Base-by-base conservation (phyloP, 192 early-diverging fungal genomes). In the Coemansia erecta region DNA sequence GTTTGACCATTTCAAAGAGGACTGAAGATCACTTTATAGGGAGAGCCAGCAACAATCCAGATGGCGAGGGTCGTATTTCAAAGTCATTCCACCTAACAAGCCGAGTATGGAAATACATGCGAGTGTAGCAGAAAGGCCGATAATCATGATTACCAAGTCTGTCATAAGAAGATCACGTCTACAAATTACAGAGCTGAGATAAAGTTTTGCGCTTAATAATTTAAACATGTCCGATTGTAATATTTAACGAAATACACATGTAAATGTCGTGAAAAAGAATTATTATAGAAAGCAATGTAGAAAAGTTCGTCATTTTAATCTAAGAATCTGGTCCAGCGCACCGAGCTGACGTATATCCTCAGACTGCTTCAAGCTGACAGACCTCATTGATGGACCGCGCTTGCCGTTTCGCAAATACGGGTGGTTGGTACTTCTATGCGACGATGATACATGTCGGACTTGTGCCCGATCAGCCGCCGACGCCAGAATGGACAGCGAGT, bases 261-360 rank as follows among this genome's bases (percentile, higher is more conserved):
- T 11, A 37, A 37, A 3, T 37, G 35, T 37, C 35, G 10, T 37
- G 35, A 37, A 37, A 11, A 11, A 37, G 10, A 37, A 37, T 37
- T 37, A 37, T 37, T 5, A 7, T 37, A 37, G 10, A 37, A 37
- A 37, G 8, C 10, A 10, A 7, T 1, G 8, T 1, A 37, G 10
- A 9, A 51, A 22, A 22, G 15, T 31, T 53, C 22, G 53, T 53
- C 63, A 80, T 54, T 80, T 73, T 26, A 79, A 71, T 33, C 47
- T 56, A 12, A 80, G 64, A 26, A 66, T 59, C 46, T 73, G 77
- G 54, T 80, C 77, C 3, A 80, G 56, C 15, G 57, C 70, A 33
- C 71, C 71, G 11, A 80, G 39, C 48, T 73, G 70, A 3, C 77
- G 70, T 21, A 70, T 66, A 35, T 80, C 77, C 43, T 80, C 77